Conservation (phyloP, 768 basidiomycete species). For the Mycena sanguinolenta region DNA sequence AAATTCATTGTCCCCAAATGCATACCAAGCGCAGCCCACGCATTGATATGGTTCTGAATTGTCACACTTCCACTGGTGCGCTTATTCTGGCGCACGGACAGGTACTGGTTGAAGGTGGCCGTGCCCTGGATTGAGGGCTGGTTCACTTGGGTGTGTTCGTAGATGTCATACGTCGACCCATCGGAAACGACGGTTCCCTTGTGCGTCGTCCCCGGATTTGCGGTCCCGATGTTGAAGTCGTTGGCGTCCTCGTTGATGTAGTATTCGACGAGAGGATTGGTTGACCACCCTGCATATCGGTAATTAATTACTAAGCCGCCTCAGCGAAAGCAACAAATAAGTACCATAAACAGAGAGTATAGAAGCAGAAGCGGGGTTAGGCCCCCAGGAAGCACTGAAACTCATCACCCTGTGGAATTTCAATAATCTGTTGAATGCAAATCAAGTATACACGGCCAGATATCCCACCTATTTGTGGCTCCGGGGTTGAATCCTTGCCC, state of each 20-base stretch:
- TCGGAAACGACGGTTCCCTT: constrained; percentile 31
- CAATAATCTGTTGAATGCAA: no score
- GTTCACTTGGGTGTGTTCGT: constrained; percentile 29
- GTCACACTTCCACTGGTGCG: constrained; percentile 30
- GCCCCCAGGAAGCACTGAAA: no score
- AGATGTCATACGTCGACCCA: constrained; percentile 31
- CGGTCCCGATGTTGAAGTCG: constrained; percentile 29
- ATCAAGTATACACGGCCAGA: no score
- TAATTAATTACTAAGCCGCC: no score
- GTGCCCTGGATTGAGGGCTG: constrained; percentile 34
- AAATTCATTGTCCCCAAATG: constrained; percentile 26
- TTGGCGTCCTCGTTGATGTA: constrained; percentile 32
- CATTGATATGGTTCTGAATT: constrained; percentile 30
- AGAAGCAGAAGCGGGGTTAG: no score
- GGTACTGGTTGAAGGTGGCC: constrained; percentile 31
- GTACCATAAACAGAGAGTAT: no score
- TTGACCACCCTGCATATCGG: constrained; percentile 42
- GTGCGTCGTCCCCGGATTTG: constrained; percentile 21
- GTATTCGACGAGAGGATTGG: constrained; percentile 34
- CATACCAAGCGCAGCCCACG: constrained; percentile 33
- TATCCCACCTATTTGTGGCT: no score
- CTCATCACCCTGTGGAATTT: no score
- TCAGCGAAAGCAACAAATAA: no score
- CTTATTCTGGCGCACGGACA: constrained; percentile 32
- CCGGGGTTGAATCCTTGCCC: neutral